Base-by-base conservation (phyloP, 345 rosid species). In the Syzygium grande region DNA sequence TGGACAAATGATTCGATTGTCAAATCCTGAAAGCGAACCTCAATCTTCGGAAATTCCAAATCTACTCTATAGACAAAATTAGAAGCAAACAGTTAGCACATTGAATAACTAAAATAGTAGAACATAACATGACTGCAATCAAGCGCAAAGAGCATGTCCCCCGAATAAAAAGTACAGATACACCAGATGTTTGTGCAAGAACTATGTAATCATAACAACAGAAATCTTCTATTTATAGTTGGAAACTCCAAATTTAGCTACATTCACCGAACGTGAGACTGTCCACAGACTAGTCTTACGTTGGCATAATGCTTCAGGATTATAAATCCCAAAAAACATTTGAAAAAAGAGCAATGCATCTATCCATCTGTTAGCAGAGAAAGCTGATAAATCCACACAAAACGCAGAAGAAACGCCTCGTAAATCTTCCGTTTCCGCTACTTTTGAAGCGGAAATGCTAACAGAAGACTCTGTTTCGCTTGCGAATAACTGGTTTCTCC, bases 11-110 rank as follows among this genome's bases (percentile, higher is more conserved):
- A 92, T 90, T 96, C 98, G 55, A 98, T 95, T 21, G 87, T 93
- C 85, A 98, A 88, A 89, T 94, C 93, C 92, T 94, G 94, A 89
- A 92, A 95, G 52, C 99, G 95, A 89, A 98, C 98, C 91, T 98
- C 99, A 88, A 95, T 95, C 91, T 95, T 96, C 1, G 99, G 99
- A 85, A 95, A 92, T 89, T 96, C 96, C 94, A 98, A 93, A 90
- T 94, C 96, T 30, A 98, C 99, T 52, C 98, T 98, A 96, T 86
- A 86, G 84, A 84, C 34, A 56, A 25, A 49, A 84, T 87, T 84
- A 54, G 63, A 58, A 79, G 84, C 51, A 38, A 27, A 54, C 46
- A n/a, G 12, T 68, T n/a, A 52, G 51, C 51, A 19, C 25, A 19
- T 85, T 56, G 73, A 38, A 41, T 59, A 12, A 12, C 23, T 22